Evolutionary conservation across 2,329 filamentous ascomycete genomes (phyloP), one percentile per base, ranked within the genome.

Genomic region (Mariannaea sp.): DNA sequence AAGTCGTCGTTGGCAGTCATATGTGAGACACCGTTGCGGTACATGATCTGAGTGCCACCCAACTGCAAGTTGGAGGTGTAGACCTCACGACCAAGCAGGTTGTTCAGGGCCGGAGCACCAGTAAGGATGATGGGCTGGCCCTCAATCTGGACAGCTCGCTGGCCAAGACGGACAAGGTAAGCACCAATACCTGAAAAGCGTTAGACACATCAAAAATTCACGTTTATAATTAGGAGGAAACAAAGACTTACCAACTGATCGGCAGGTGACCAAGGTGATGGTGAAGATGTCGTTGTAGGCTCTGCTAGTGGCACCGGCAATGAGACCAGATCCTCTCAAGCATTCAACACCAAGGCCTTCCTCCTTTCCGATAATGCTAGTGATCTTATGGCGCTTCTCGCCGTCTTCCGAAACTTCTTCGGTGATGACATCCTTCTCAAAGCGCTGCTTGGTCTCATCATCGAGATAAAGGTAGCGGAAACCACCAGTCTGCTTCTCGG

Each of bases 11-110:
- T 89, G 68, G 94, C 94, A 64, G 93, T 97, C 90, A 97, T 93
- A 80, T 99, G 94, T 17, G 94, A 97, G 35, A 99, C 94, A 85
- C 94, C 94, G 73, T 99, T 99, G 79, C 90, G 92, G 85, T 99
- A 97, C 94, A 99, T 99, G 83, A 99, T 99, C 77, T 99, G 94
- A n/a, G 94, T 99, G 66, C 94, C 94, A 86, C 94, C 94, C 61
- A 99, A 90, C 80, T 99, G 94, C 70, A 99, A 78, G 83, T 99
- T 99, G 56, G 94, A 97, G 19, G 94, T 97, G 80, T 99, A 99
- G 24, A 99, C 93, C 76, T 99, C 94, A 65, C 95, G 92, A 68
- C 94, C 94, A 56, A 99, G 86, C 67, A 99, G 82, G 79, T 97
- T 99, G 85, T 99, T 99, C 73, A 99, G 88, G 55, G 94, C 94